Conservation (phyloP, 2,329 filamentous ascomycete species). For the Talaromyces funiculosus region DNA sequence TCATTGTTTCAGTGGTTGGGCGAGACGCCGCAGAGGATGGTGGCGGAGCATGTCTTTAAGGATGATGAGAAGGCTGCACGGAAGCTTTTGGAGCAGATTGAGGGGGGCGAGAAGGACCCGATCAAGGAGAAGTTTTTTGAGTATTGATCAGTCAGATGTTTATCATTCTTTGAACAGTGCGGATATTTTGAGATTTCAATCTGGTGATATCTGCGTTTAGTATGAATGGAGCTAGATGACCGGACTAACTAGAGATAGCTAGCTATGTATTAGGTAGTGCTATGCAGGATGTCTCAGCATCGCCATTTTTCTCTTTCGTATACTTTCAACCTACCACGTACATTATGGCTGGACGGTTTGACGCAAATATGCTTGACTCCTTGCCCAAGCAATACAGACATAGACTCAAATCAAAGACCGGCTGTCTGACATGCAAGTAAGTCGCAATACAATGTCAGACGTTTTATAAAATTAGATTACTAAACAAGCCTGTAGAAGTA, state of each 20-base stretch:
- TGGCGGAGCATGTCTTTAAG: conserved; percentile 61
- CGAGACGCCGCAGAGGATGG: conserved; percentile 62
- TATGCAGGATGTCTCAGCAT: background rate
- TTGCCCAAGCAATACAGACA: background rate
- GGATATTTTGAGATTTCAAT: background rate
- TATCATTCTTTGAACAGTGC: too few species aligned
- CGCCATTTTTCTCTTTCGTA: background rate
- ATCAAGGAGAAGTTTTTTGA: conserved; percentile 14
- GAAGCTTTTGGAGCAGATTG: conserved; percentile 58
- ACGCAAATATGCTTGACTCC: background rate
- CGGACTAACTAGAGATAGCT: background rate
- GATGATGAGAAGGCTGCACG: conserved; percentile 56
- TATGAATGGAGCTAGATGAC: background rate
- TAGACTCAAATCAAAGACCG: conserved; percentile 7
- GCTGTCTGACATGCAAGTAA: conserved; percentile 14
- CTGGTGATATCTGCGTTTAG: background rate
- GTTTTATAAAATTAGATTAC: background rate
- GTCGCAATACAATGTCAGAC: background rate
- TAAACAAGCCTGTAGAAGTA: background rate
- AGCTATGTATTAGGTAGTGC: background rate
- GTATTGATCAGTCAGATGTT: background rate
- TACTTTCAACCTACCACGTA: background rate
- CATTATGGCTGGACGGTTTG: background rate
- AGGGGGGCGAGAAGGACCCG: conserved; percentile 47
- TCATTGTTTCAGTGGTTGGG: conserved; percentile 54